Percentiles rank a stretch among this genome's conserved stretches.
Evolutionary conservation across 805 yeast genomes (phyloP).

Genomic region (Wilhelminamyces savonicus): DNA sequence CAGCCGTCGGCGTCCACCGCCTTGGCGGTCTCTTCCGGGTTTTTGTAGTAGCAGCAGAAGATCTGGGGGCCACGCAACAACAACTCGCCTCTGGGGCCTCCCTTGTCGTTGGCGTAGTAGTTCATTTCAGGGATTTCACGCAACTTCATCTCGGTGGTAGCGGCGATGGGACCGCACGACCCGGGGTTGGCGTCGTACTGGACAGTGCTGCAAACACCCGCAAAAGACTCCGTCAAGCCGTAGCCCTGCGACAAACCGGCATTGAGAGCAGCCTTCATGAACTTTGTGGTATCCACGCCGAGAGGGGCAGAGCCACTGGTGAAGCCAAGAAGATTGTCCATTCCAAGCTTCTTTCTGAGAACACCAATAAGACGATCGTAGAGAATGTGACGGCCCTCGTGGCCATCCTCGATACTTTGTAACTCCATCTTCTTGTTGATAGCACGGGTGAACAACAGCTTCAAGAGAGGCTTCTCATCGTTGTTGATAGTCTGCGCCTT

Average conservation of each 20-base stretch:
- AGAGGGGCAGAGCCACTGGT: slow-evolving; percentile 64
- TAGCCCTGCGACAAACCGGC: slow-evolving; percentile 64
- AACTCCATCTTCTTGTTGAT: slow-evolving; percentile 21
- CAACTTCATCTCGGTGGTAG: slow-evolving; percentile 47
- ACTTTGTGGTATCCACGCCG: slow-evolving; percentile 52
- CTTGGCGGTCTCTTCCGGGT: slow-evolving; percentile 46
- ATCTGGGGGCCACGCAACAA: slow-evolving; percentile 61
- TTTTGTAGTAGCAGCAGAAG: slow-evolving; percentile 50
- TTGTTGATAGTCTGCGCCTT: slow-evolving; percentile 19
- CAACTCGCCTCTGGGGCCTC: slow-evolving; percentile 51
- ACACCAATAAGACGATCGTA: slow-evolving; percentile 26
- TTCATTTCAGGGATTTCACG: slow-evolving; percentile 62
- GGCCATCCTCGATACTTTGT: slow-evolving; percentile 34
- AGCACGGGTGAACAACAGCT: slow-evolving; percentile 21
- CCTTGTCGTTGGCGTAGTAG: slow-evolving; percentile 28
- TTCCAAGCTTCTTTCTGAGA: slow-evolving; percentile 28
- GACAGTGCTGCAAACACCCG: slow-evolving; percentile 40
- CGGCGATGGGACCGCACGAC: slow-evolving; percentile 57
- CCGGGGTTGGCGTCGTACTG: slow-evolving; percentile 44
- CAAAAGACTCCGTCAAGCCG: slow-evolving; percentile 65
- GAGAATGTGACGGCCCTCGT: slow-evolving; percentile 25
- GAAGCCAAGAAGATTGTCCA: slow-evolving; percentile 20
- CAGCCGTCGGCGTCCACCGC: slow-evolving; percentile 53
- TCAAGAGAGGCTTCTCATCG: slow-evolving; percentile 24
- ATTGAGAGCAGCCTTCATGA: slow-evolving; percentile 56